Conservation (phyloP, 177 flowering plant species). For the Vitis hybrid region DNA sequence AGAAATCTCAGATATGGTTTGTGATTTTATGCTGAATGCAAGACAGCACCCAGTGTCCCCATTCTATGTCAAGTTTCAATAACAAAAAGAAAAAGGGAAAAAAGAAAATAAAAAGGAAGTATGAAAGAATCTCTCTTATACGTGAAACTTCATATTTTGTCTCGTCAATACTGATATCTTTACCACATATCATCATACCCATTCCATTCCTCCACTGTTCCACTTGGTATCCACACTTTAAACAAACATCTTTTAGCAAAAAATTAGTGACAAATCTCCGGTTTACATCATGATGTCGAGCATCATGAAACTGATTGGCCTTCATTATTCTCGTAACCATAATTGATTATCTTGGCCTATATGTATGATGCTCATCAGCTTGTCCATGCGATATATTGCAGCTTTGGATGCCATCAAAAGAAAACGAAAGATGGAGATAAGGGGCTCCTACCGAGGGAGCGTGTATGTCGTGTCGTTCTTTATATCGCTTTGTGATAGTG, state of each 20-base stretch:
- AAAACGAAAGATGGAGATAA: constrained; percentile 6
- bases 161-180: constrained; percentile 7
- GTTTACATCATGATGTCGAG: neutral
- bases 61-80: neutral
- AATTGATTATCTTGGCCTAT: neutral
- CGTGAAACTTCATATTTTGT: constrained; percentile 2
- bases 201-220: neutral
- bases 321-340: neutral
- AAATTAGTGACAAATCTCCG: neutral
- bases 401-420: constrained; percentile 41
- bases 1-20: constrained; percentile 17
- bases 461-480: constrained; percentile 25
- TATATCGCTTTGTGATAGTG: constrained; percentile 33
- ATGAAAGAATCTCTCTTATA: neutral
- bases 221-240: neutral
- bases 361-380: neutral
- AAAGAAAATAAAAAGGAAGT: neutral
- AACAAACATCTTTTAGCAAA: neutral
- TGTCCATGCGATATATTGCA: neutral
- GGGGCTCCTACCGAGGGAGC: constrained; percentile 43
- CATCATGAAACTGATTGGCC: neutral
- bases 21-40: constrained; percentile 39
- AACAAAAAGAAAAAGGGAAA: neutral
- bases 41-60: constrained; percentile 30
- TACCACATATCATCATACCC: neutral